Evolutionary conservation across 2,329 filamentous ascomycete genomes (phyloP).

Genomic region (Colletotrichum sidae): DNA sequence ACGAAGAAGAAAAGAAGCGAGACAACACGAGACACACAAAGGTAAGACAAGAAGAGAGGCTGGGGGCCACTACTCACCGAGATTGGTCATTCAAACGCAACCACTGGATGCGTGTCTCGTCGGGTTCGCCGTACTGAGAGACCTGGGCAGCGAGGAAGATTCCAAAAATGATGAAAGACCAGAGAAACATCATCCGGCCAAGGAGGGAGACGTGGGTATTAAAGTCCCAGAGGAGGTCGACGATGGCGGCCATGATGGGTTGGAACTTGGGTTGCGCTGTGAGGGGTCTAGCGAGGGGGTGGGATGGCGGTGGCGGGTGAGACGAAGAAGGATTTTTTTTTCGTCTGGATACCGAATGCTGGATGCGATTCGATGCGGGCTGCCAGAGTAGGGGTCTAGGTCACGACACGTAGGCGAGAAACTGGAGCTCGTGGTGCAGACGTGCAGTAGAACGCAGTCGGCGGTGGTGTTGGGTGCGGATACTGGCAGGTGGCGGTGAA

Average conservation of each 20-base stretch:
- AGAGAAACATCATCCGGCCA: slow-evolving; percentile 39
- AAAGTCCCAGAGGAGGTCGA: slow-evolving; percentile 31
- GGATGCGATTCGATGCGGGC: slow-evolving; percentile 2
- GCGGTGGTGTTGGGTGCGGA: slow-evolving; percentile 16
- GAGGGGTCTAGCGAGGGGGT: neutral
- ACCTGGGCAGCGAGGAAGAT: slow-evolving; percentile 40
- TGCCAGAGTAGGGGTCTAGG: no score
- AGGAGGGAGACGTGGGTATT: slow-evolving; percentile 33
- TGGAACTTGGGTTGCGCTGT: slow-evolving; percentile 4
- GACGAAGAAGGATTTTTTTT: neutral
- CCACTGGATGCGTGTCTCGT: slow-evolving; percentile 36
- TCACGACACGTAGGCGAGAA: slow-evolving; percentile 11
- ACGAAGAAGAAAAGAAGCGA: no score
- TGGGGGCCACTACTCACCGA: slow-evolving; percentile 32
- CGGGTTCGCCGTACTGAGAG: slow-evolving; percentile 37
- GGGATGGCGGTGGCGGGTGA: slow-evolving; percentile 10
- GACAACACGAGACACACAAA: neutral
- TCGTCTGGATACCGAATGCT: neutral
- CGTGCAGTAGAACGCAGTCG: slow-evolving; percentile 23
- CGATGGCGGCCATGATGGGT: slow-evolving; percentile 24
- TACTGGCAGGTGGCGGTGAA: slow-evolving; percentile 21
- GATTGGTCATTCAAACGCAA: slow-evolving; percentile 37
- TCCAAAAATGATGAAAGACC: slow-evolving; percentile 38
- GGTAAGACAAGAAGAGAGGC: neutral
- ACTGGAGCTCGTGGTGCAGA: slow-evolving; percentile 9